Percentiles rank a stretch among this genome's conserved stretches.
Conservation (phyloP, 345 rosid species). For the Trapa incisa region DNA sequence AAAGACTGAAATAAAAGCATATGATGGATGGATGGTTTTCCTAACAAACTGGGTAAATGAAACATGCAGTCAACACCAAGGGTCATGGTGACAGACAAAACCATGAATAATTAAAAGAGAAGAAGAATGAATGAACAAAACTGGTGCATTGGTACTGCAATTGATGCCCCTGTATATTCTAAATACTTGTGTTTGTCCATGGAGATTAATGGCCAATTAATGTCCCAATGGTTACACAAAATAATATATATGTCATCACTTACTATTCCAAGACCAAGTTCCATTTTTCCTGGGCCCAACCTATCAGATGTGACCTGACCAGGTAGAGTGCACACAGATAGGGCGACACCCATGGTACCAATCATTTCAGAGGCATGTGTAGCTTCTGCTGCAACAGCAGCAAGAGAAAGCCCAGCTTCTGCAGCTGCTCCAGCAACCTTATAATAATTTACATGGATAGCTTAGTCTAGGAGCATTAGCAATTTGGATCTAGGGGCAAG, state of each 20-base stretch:
- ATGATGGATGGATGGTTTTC: background rate
- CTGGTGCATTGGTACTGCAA: background rate
- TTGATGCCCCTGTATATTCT: background rate
- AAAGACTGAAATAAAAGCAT: background rate
- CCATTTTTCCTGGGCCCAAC: constrained; percentile 81
- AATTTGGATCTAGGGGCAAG: background rate
- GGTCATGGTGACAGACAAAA: background rate
- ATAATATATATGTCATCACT: constrained; percentile 15
- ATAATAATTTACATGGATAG: constrained; percentile 5
- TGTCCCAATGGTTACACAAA: background rate
- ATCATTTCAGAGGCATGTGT: constrained; percentile 68
- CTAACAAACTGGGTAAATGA: background rate
- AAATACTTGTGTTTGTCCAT: background rate
- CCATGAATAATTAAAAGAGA: background rate
- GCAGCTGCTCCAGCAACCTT: constrained; percentile 98
- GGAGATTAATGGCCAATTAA: background rate
- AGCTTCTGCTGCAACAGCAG: constrained; percentile 69
- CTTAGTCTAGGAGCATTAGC: background rate
- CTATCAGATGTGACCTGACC: constrained; percentile 87
- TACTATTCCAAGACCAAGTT: constrained; percentile 97
- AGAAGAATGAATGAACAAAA: background rate
- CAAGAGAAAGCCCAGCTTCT: constrained; percentile 68
- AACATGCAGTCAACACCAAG: background rate
- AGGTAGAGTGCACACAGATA: constrained; percentile 84
- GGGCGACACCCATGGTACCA: constrained; percentile 91